Conservation (phyloP, 164 flowering plant species). For the Nelumbo lutea region DNA sequence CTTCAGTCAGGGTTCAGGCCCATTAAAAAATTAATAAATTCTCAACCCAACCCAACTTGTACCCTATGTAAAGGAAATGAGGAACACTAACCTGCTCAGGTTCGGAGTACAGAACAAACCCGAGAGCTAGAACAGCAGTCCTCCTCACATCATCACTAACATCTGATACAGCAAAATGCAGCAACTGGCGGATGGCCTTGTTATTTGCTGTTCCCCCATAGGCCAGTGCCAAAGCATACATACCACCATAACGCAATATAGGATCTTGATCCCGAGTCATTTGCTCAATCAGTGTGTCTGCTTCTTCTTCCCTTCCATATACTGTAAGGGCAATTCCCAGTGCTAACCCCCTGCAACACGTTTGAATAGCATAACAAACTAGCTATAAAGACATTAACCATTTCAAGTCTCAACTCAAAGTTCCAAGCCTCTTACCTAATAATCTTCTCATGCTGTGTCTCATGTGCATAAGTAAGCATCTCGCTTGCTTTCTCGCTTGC, state of each 20-base stretch:
- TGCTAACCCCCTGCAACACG: slow-evolving; percentile 65
- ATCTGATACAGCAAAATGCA: slow-evolving; percentile 95
- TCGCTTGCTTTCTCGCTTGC: slow-evolving; percentile 88
- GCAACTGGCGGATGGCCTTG: slow-evolving; percentile 87
- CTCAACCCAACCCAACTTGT: too few species aligned
- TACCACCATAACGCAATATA: slow-evolving; percentile 88
- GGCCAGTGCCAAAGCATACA: slow-evolving; percentile 93
- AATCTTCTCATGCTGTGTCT: slow-evolving; percentile 93
- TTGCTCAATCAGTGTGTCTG: slow-evolving; percentile 87
- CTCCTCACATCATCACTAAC: slow-evolving; percentile 96
- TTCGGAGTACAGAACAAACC: slow-evolving; percentile 84
- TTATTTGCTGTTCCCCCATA: slow-evolving; percentile 89
- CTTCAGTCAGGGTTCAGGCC: too few species aligned
- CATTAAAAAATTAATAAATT: too few species aligned
- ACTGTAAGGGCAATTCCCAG: slow-evolving; percentile 93
- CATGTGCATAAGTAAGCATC: slow-evolving; percentile 95
- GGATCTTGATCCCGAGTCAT: slow-evolving; percentile 95
- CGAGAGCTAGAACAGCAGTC: slow-evolving; percentile 90
- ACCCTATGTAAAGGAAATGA: neutral
- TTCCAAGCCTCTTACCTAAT: slow-evolving; percentile 44
- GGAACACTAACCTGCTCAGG: slow-evolving; percentile 77
- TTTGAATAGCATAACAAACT: neutral
- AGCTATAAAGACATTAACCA: neutral
- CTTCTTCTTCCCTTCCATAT: slow-evolving; percentile 94
- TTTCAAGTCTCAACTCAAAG: neutral